phyloP scores from a whole-genome alignment of 1,284 basidiomycete genomes.

The Grifola frondosa region DNA sequence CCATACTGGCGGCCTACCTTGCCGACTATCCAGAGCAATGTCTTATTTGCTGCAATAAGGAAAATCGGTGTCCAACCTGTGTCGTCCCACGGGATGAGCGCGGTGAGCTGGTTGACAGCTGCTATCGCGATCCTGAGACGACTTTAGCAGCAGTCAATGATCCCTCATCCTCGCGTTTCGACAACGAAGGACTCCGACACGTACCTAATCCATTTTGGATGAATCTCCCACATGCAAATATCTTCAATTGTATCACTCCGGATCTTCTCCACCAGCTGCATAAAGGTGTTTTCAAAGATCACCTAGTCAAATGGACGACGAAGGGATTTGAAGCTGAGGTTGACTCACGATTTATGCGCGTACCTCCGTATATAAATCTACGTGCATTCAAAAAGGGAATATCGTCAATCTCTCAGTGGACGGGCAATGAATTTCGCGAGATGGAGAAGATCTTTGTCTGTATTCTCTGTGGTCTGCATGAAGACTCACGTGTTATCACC shows the following conservation, averaged over 20 bases:
- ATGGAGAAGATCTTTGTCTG: slow-evolving; percentile 29
- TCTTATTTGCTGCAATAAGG: slow-evolving; percentile 23
- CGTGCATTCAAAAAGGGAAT: slow-evolving; percentile 27
- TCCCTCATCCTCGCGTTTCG: neutral
- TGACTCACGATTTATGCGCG: slow-evolving; percentile 12
- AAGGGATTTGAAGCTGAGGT: slow-evolving; percentile 10
- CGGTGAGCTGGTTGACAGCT: slow-evolving; percentile 11
- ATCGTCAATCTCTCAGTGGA: slow-evolving; percentile 28
- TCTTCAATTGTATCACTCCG: slow-evolving; percentile 23
- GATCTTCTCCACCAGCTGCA: slow-evolving; percentile 30
- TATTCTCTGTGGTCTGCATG: slow-evolving; percentile 15
- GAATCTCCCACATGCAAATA: slow-evolving; percentile 27
- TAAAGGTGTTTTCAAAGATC: slow-evolving; percentile 31
- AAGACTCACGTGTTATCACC: slow-evolving; percentile 2
- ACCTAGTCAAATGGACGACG: slow-evolving; percentile 26
- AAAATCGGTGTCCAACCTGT: slow-evolving; percentile 24
- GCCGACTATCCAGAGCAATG: slow-evolving; percentile 31
- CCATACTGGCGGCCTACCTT: slow-evolving; percentile 27
- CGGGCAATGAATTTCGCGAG: slow-evolving; percentile 29
- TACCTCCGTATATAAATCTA: slow-evolving; percentile 14
- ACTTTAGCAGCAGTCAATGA: neutral
- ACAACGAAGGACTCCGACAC: slow-evolving; percentile 2
- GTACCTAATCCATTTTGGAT: slow-evolving; percentile 31
- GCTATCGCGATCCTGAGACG: neutral
- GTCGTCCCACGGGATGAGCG: neutral